Evolutionary conservation across 2,329 filamentous ascomycete genomes (phyloP), one percentile per base, ranked within the genome.

Genomic region (Phialophora macrospora): DNA sequence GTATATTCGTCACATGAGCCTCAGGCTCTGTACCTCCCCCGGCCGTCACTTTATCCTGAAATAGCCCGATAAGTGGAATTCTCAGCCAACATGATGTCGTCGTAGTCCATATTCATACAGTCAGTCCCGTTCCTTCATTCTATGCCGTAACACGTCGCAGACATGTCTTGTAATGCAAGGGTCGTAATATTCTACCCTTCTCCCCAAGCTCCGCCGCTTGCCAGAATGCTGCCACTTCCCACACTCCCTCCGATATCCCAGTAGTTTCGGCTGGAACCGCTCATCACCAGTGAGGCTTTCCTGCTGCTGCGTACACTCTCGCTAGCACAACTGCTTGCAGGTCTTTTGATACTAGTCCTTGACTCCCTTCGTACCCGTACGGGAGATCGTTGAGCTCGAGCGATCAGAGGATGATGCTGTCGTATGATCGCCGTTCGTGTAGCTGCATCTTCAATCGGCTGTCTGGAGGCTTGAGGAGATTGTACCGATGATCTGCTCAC

Each of bases 201-300:
- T 9, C 90, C 91, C 91, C 91, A 95, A 71, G 86, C 88, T 17
- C 91, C 91, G 0, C 88, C 89, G 46, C 85, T 84, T 1, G 86
- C 87, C 75, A 91, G 86, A 68, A 88, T 82, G 70, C 88, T 69
- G 3, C 90, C 90, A 62, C 90, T 93, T 1, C 90, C 91, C 26
- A 92, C 85, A 72, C 88, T 93, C 5, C 88, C 90, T 28, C 92
- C 92, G 70, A 97, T 87, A 76, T 97, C 93, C 93, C 93, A 97
- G 77, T 96, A 97, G 75, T 96, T 92, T 60, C 92, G 82, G 54
- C 88, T 91, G 52, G 90, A 93, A 38, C 87, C 85, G 72, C 87
- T 91, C 4, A 77, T 74, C 3, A 80, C 79, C 62, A 82, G 71
- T 0, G 77, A 79, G 60, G 85, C 82, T 73, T 84, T 83, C 46